These are phyloP conservation scores for Calycina herbarum DNA, from an alignment of 2,329 filamentous ascomycete species.

Conservation along the genomic window DNA sequence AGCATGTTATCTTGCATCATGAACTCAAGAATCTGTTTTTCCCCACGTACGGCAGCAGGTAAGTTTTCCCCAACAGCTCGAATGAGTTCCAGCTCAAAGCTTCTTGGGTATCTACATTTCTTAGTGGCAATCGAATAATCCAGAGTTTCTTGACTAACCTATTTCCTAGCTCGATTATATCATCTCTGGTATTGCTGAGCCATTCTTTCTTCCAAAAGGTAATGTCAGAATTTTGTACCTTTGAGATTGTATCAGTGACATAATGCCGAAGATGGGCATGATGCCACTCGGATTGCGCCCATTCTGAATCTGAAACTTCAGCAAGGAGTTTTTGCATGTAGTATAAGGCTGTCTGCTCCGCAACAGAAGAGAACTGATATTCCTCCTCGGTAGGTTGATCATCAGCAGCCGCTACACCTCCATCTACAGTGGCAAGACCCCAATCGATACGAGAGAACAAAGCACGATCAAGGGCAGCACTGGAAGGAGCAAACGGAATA, in stretches of 20 bases:
- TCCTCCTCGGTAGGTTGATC: conserved; percentile 20
- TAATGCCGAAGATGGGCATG: conserved; percentile 14
- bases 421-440: conserved; percentile 24
- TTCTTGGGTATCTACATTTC: conserved; percentile 9
- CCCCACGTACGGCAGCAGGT: conserved; percentile 22
- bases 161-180: conserved; percentile 12
- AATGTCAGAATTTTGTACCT: conserved; percentile 15
- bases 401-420: conserved; percentile 16
- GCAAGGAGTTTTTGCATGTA: conserved; percentile 15
- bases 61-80: conserved; percentile 26
- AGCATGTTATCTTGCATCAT: conserved; percentile 27
- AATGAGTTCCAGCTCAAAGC: conserved; percentile 23
- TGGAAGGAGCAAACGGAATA: conserved; percentile 25
- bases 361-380: conserved; percentile 15
- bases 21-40: conserved; percentile 27
- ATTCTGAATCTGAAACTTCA: conserved; percentile 18
- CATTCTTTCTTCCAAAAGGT: conserved; percentile 25
- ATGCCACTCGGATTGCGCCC: conserved; percentile 17
- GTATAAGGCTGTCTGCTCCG: conserved; percentile 21
- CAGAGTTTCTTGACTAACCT: not conserved
- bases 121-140: conserved; percentile 10
- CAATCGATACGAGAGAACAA: conserved; percentile 27
- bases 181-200: conserved; percentile 10
- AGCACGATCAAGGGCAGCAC: conserved; percentile 24
- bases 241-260: conserved; percentile 6